Conservation (phyloP, 169 alveolate species). For the Cryptosporidium xiaoi region DNA sequence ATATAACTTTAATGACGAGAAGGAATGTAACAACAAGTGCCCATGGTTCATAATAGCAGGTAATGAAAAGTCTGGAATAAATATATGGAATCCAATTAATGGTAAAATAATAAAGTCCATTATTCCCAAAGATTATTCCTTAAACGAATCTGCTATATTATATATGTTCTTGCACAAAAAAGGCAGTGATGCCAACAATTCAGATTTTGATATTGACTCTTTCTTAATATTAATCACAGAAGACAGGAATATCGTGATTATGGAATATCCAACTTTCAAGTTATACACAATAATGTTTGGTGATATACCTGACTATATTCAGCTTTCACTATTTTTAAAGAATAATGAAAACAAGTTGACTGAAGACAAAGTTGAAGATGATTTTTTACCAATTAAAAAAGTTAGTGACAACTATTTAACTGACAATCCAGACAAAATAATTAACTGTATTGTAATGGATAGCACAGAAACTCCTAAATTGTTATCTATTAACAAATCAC, state of each 20-base stretch:
- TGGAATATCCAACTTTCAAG: slow-evolving; percentile 27
- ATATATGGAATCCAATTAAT: slow-evolving; percentile 53
- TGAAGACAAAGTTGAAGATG: slow-evolving; percentile 5
- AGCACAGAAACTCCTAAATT: slow-evolving; percentile 67
- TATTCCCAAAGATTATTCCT: slow-evolving; percentile 2
- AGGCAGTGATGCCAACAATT: neutral
- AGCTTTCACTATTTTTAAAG: slow-evolving; percentile 19
- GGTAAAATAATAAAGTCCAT: neutral
- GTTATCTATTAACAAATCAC: slow-evolving; percentile 33
- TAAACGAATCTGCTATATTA: slow-evolving; percentile 28
- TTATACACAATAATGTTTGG: slow-evolving; percentile 53
- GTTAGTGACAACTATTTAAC: neutral
- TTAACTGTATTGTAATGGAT: slow-evolving; percentile 37
- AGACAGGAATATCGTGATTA: slow-evolving; percentile 48
- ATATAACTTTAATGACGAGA: neutral
- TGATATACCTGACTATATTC: slow-evolving; percentile 58
- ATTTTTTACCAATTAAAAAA: no score
- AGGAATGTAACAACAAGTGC: slow-evolving; percentile 9
- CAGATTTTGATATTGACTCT: neutral
- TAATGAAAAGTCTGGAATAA: slow-evolving; percentile 59
- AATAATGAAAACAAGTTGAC: neutral
- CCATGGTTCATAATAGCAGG: slow-evolving; percentile 62
- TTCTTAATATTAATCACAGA: slow-evolving; percentile 38
- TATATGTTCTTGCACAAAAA: slow-evolving; percentile 23
- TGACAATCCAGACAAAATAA: neutral